Evolutionary conservation across 1,284 basidiomycete genomes (phyloP).

Genomic region (Cutaneotrichosporon arboriforme): DNA sequence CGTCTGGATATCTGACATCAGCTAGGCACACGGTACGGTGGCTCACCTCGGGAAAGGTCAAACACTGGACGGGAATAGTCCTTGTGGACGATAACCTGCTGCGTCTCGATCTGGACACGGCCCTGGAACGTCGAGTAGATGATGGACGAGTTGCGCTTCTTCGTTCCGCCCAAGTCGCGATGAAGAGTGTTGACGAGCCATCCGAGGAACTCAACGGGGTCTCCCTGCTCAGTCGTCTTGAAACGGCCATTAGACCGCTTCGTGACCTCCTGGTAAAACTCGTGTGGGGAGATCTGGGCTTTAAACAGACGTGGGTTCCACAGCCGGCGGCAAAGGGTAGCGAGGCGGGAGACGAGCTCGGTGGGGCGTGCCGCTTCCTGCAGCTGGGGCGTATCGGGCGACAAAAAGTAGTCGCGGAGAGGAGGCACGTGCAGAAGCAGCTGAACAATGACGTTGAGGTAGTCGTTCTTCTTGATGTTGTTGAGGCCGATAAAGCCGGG

Average conservation of each 20-base stretch:
- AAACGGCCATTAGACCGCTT: constrained; percentile 82
- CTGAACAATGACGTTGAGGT: constrained; percentile 96
- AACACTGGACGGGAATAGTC: constrained; percentile 77
- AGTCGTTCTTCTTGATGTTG: constrained; percentile 94
- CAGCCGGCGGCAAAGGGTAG: constrained; percentile 77
- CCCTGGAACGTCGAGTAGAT: constrained; percentile 94
- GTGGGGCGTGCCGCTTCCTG: constrained; percentile 43
- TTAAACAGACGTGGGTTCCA: constrained; percentile 98
- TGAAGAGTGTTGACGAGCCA: constrained; percentile 95
- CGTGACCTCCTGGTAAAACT: constrained; percentile 94
- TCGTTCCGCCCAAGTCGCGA: constrained; percentile 81
- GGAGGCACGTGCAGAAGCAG: constrained; percentile 85
- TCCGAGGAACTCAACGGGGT: constrained; percentile 91
- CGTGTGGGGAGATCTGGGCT: constrained; percentile 95
- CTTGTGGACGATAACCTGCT: constrained; percentile 77
- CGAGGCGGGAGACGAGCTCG: constrained; percentile 82
- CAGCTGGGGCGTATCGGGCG: constrained; percentile 56
- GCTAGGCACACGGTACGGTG: constrained; percentile 3
- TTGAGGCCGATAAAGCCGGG: constrained; percentile 96
- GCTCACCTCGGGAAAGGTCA: constrained; percentile 79
- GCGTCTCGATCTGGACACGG: constrained; percentile 84
- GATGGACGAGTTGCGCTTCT: constrained; percentile 78
- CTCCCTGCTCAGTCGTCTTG: constrained; percentile 84
- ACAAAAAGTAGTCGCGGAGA: constrained; percentile 77
- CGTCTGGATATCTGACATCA: constrained; percentile 70